Conservation (phyloP, 106 monocot species). For the Dactylorhiza incarnata region DNA sequence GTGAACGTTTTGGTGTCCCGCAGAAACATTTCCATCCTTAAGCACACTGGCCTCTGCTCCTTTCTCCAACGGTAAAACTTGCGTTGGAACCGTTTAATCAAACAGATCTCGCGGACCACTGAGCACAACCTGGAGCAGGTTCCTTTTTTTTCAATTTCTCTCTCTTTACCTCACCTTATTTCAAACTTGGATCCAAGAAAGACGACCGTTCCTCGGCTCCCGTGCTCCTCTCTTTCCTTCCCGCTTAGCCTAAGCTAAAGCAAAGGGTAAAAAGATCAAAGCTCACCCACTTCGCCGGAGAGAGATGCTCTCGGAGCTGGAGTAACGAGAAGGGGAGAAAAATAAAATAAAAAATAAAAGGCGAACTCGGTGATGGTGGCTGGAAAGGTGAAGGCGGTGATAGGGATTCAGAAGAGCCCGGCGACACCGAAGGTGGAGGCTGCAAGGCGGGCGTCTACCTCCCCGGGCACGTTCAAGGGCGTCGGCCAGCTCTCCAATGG, state of each 20-base stretch:
- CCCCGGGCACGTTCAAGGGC: slow-evolving; percentile 6
- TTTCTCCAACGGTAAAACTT: background rate
- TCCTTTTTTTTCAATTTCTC: background rate
- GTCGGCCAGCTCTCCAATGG: background rate
- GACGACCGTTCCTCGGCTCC: slow-evolving; percentile 44
- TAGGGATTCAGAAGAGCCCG: slow-evolving; percentile 78
- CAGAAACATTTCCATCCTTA: background rate
- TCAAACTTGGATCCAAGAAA: slow-evolving; percentile 23
- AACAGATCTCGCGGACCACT: background rate
- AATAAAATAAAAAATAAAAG: background rate
- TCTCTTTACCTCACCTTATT: slow-evolving; percentile 2
- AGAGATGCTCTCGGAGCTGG: background rate
- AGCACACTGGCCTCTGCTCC: background rate
- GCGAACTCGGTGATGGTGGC: slow-evolving; percentile 46
- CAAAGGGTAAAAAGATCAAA: background rate
- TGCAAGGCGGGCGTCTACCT: slow-evolving; percentile 23
- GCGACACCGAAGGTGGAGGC: slow-evolving; percentile 34
- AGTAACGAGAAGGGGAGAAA: background rate
- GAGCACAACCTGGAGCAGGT: background rate
- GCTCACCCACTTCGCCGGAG: slow-evolving; percentile 6
- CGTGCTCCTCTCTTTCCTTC: slow-evolving; percentile 13
- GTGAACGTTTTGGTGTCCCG: background rate
- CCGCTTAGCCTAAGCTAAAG: slow-evolving; percentile 2
- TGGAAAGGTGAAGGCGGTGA: slow-evolving; percentile 79
- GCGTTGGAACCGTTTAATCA: background rate